Percentiles rank a stretch among this genome's conserved stretches.
Evolutionary conservation across 495 filamentous ascomycete species (phyloP).

Genomic region (Daldinia decipiens): DNA sequence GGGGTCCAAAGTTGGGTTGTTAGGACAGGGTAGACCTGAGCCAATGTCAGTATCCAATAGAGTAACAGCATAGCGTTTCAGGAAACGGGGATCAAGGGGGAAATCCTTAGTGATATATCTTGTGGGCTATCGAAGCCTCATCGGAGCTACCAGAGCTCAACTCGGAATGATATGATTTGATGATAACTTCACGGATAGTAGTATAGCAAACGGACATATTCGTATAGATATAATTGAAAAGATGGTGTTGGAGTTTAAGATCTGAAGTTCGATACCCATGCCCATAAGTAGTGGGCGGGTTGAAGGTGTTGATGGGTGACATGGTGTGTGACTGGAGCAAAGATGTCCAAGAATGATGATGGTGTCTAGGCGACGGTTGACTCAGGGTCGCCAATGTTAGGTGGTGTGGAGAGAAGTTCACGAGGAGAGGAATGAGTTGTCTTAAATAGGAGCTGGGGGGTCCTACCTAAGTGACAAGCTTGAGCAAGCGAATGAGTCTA

Average conservation of each 20-base stretch:
- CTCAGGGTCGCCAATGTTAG: slow-evolving; percentile 18
- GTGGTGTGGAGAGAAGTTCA: slow-evolving; percentile 26
- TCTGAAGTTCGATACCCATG: background rate
- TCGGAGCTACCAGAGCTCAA: slow-evolving; percentile 15
- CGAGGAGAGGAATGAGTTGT: slow-evolving; percentile 46
- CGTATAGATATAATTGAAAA: slow-evolving; percentile 6
- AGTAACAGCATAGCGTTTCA: slow-evolving; percentile 31
- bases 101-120: slow-evolving; percentile 11
- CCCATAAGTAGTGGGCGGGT: slow-evolving; percentile 9
- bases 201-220: slow-evolving; percentile 10
- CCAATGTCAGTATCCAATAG: slow-evolving; percentile 42
- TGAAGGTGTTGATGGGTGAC: slow-evolving; percentile 21
- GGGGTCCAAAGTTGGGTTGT: slow-evolving; percentile 24
- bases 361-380: slow-evolving; percentile 42
- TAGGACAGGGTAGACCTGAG: slow-evolving; percentile 36
- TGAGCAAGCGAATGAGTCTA: slow-evolving; percentile 34
- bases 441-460: slow-evolving; percentile 32
- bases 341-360: slow-evolving; percentile 41
- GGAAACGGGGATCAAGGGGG: slow-evolving; percentile 7
- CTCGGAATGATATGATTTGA: slow-evolving; percentile 4
- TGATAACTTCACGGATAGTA: background rate
- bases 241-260: slow-evolving; percentile 2
- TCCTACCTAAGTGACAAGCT: slow-evolving; percentile 41
- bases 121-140: slow-evolving; percentile 10
- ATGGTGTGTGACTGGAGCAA: slow-evolving; percentile 19